Conservation (phyloP, 257 asterid genomes). For the Penstemon davidsonii region DNA sequence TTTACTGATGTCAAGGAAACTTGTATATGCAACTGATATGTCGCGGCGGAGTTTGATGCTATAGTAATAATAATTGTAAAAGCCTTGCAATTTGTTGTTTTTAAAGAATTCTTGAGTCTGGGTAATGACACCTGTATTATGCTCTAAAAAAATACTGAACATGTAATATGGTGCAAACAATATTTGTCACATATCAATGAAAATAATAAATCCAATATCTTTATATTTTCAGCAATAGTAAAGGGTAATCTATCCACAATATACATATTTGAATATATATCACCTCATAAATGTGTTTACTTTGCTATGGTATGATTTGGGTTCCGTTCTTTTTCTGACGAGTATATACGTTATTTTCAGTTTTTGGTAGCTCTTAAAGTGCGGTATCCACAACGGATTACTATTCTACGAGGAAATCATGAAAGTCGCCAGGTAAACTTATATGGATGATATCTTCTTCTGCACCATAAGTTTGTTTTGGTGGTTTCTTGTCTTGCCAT, state of each 20-base stretch:
- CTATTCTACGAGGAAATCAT: constrained; percentile 78
- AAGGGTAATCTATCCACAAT: neutral
- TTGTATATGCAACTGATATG: neutral
- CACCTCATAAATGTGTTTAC: constrained; percentile 16
- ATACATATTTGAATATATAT: neutral
- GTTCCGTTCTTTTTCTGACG: constrained; percentile 8
- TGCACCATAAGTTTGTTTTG: too few relatives aligned
- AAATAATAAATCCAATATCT: neutral
- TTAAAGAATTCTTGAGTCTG: neutral
- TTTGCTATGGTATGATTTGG: neutral
- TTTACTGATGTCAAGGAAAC: neutral
- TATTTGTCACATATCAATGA: too few relatives aligned
- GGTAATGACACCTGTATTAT: neutral
- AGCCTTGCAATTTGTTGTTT: too few relatives aligned
- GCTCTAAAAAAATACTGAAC: too few relatives aligned
- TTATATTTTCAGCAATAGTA: constrained; percentile 3
- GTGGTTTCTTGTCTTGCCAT: too few relatives aligned
- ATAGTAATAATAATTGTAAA: neutral
- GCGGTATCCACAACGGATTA: constrained; percentile 60
- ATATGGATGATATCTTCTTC: neutral
- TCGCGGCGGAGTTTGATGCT: neutral
- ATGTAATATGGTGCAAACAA: too few relatives aligned
- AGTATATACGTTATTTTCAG: constrained; percentile 35
- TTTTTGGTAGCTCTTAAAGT: constrained; percentile 65
- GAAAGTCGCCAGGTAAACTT: constrained; percentile 65